Evolutionary conservation across 371 early-diverging fungal species (phyloP).

Genomic region (Mortierella polycephala): DNA sequence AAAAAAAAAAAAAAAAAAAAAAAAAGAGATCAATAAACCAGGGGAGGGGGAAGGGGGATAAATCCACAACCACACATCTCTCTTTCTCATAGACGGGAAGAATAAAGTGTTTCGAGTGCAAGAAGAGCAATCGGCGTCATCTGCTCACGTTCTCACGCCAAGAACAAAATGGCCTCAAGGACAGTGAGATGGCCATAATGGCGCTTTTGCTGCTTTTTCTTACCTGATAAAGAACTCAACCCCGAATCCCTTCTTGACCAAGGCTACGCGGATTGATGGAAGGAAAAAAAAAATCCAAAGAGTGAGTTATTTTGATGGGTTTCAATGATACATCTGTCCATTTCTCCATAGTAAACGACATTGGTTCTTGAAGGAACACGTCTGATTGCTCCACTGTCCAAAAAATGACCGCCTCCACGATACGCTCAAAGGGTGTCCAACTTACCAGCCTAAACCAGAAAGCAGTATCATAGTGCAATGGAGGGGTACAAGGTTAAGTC

Average conservation of each 20-base stretch:
- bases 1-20: neutral
- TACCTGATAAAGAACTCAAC: conserved; percentile 37
- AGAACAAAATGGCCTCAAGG: no score
- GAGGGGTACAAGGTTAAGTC: no score
- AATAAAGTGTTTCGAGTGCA: neutral
- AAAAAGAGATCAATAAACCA: neutral
- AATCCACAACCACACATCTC: neutral
- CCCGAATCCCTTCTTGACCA: conserved; percentile 38
- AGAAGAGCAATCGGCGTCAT: neutral
- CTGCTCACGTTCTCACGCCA: neutral
- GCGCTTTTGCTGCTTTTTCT: neutral
- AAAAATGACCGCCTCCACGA: no score
- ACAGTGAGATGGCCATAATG: no score
- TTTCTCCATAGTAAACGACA: neutral
- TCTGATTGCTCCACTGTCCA: no score
- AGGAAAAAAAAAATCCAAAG: neutral
- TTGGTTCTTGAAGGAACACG: no score
- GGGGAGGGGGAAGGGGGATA: neutral
- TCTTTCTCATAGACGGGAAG: neutral
- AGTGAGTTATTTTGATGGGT: neutral
- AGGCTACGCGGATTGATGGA: conserved; percentile 1
- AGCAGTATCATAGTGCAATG: no score
- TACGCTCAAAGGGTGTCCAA: no score
- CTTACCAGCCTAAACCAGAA: no score
- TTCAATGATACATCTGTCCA: no score